Evolutionary conservation across 306 rosid species (phyloP), one percentile per base, ranked within the genome.

Genomic region (Cyamopsis tetragonoloba): DNA sequence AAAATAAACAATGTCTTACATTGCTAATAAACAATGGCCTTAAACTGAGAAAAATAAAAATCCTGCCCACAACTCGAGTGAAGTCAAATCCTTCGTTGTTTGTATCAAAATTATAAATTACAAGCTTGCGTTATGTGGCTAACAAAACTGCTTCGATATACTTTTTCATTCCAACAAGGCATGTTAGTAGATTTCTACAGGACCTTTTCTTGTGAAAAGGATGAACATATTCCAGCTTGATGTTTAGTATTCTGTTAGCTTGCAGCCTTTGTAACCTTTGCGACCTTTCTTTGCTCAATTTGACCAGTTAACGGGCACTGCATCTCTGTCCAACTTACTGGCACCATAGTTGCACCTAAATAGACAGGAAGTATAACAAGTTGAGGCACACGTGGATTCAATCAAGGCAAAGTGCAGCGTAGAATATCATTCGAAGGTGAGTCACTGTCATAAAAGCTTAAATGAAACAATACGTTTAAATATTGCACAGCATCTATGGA

Each of bases 261-360:
- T 73, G 86, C 81, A 32, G 82, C 84, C 85, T 88, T 81, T 73
- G 86, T 79, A 32, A 84, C 84, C 85, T 88, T 88, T 9, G 98
- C 98, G 39, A 93, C 97, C 78, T 89, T 93, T 72, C 98, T 82
- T 39, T 73, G 88, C 83, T 93, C 96, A 48, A 86, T 77, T 86
- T 93, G 96, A 65, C 87, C 95, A 3, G 96, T 88, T 42, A 81
- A 38, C 12, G 97, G 89, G 78, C 95, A 91, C 65, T 87, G 91
- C 98, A 91, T 89, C 81, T 91, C 92, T 5, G 96, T 88, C 98
- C 96, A 91, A 72, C 98, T 89, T 59, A 83, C 71, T 62, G 99
- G 95, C 58, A 89, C 84, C 96, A 90, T 84, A 10, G 84, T 70
- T 62, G 81, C 96, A 77, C 96, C 98, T 88, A 42, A 24, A 76